These are phyloP conservation scores for Chalara sp. DNA, from an alignment of 2,329 filamentous ascomycete species.

Conservation along the genomic window DNA sequence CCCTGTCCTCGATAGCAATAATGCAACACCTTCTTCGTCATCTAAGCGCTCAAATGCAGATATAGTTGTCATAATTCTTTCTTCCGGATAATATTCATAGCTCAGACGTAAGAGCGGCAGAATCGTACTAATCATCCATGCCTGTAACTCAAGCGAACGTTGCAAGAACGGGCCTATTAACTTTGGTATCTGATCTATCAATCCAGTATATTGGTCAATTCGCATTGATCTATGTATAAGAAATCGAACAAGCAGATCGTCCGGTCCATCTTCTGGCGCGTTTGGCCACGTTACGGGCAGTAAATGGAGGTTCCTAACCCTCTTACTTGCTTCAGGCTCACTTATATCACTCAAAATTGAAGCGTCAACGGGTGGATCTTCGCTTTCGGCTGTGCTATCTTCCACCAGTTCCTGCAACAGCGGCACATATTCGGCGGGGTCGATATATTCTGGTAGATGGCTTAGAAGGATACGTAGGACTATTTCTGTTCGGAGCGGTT, in stretches of 20 bases:
- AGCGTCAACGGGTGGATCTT: conserved; percentile 42
- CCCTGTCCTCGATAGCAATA: conserved; percentile 54
- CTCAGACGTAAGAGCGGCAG: conserved; percentile 63
- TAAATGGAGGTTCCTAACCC: conserved; percentile 56
- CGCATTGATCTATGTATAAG: conserved; percentile 60
- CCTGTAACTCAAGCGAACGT: conserved; percentile 51
- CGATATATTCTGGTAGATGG: conserved; percentile 66
- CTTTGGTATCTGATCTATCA: conserved; percentile 60
- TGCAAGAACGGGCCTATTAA: conserved; percentile 63
- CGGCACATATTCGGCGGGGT: conserved; percentile 54
- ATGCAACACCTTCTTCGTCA: conserved; percentile 50
- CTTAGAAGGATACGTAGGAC: conserved; percentile 68
- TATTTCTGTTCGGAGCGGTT: conserved; percentile 56
- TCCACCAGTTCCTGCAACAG: conserved; percentile 49
- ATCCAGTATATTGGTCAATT: conserved; percentile 66
- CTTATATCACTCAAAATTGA: conserved; percentile 50
- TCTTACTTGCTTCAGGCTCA: conserved; percentile 57
- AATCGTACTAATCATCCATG: conserved; percentile 63
- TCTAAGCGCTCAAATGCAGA: conserved; percentile 56
- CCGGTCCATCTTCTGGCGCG: conserved; percentile 38
- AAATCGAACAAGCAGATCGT: conserved; percentile 56
- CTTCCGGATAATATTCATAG: conserved; percentile 58
- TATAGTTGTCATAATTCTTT: conserved; percentile 42
- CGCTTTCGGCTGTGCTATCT: conserved; percentile 20
- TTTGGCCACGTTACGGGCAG: conserved; percentile 47